These are phyloP conservation scores for Naganishia sp. DNA, from an alignment of 1,284 basidiomycete species.

Conservation along the genomic window DNA sequence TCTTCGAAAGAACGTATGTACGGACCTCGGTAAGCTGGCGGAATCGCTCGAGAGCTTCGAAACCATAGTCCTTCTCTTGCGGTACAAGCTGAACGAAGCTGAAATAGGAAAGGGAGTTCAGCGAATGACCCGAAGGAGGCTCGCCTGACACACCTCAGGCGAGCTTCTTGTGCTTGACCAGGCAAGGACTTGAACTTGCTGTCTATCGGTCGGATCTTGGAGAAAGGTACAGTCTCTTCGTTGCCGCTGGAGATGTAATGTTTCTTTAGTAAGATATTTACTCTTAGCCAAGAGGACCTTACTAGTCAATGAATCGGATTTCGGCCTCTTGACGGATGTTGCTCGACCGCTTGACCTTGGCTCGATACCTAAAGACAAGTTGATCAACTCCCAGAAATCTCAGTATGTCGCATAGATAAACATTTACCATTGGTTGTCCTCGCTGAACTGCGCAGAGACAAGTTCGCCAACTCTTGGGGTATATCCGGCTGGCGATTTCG, in stretches of 20 bases:
- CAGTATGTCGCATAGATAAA: background rate
- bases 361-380: constrained; percentile 65
- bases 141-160: constrained; percentile 38
- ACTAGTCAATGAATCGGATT: constrained; percentile 55
- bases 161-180: constrained; percentile 61
- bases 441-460: constrained; percentile 68
- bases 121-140: background rate
- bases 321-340: constrained; percentile 69
- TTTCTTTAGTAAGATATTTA: background rate
- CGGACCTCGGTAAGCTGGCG: constrained; percentile 68
- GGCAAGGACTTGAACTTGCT: constrained; percentile 79
- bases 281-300: constrained; percentile 1
- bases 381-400: background rate
- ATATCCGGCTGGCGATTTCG: constrained; percentile 64
- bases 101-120: background rate
- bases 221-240: constrained; percentile 76
- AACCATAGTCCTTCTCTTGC: constrained; percentile 76
- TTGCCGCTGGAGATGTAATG: constrained; percentile 69
- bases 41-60: constrained; percentile 83
- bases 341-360: constrained; percentile 77
- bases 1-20: background rate
- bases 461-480: constrained; percentile 79
- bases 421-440: constrained; percentile 73
- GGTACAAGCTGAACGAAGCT: constrained; percentile 79
- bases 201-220: constrained; percentile 73